A percentile compares a stretch with the other conserved stretches of the same genome.
Evolutionary conservation across 805 yeast genomes (phyloP).

Genomic region (Zygotorulaspora danielsina): DNA sequence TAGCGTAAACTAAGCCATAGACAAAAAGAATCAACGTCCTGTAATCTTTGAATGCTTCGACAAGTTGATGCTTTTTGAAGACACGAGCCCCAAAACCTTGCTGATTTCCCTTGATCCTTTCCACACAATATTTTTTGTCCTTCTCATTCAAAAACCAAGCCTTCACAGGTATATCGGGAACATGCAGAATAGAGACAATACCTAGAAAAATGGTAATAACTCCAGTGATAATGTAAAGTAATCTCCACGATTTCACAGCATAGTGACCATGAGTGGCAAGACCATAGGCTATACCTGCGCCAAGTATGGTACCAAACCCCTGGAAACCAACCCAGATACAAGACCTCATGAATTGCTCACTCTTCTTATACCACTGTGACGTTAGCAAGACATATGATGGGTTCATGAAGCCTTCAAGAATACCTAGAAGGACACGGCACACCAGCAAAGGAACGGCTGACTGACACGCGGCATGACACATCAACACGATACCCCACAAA

Average conservation of each 20-base stretch:
- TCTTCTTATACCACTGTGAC: conserved; percentile 44
- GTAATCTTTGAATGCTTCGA: conserved; percentile 41
- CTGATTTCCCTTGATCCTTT: conserved; percentile 41
- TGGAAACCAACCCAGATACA: conserved; percentile 42
- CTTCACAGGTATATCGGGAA: conserved; percentile 45
- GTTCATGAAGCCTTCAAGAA: conserved; percentile 41
- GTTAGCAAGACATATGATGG: conserved; percentile 47
- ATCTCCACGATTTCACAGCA: conserved; percentile 46
- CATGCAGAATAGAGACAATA: conserved; percentile 36
- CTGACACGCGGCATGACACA: conserved; percentile 34
- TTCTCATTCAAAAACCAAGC: conserved; percentile 39
- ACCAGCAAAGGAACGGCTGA: conserved; percentile 7
- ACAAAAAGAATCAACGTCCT: conserved; percentile 39
- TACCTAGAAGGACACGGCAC: conserved; percentile 40
- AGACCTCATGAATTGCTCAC: conserved; percentile 36
- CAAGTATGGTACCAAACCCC: conserved; percentile 44
- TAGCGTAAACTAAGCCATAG: conserved; percentile 31
- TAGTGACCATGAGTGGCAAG: conserved; percentile 31
- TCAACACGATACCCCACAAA: conserved; percentile 37
- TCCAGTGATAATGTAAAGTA: conserved; percentile 50
- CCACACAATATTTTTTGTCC: conserved; percentile 41
- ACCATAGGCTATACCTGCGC: conserved; percentile 48
- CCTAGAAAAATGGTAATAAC: conserved; percentile 46
- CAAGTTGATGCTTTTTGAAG: conserved; percentile 44
- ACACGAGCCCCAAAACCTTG: conserved; percentile 46